These are phyloP conservation scores for Globisporangium cederbergense DNA, from an alignment of 352 stramenopile genomes.

Conservation along the genomic window DNA sequence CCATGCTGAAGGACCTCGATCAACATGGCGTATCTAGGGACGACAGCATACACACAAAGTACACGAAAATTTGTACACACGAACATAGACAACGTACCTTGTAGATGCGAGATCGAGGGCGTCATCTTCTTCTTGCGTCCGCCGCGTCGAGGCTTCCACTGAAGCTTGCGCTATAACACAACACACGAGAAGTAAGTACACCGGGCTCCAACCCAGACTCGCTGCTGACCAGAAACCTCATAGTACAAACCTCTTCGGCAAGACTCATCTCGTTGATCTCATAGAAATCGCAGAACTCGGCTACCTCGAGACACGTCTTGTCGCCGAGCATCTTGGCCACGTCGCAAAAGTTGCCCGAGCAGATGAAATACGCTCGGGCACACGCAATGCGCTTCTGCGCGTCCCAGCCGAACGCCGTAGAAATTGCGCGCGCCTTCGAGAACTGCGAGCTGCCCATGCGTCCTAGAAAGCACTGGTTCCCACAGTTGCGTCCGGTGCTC, in stretches of 20 bases:
- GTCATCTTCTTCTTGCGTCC: constrained; percentile 54
- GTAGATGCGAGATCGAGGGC: constrained; percentile 61
- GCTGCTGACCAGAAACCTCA: neutral
- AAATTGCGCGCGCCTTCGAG: constrained; percentile 50
- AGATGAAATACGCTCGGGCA: constrained; percentile 63
- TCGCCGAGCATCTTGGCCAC: constrained; percentile 63
- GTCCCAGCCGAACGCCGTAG: constrained; percentile 50
- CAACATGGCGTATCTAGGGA: constrained; percentile 58
- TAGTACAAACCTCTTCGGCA: constrained; percentile 34
- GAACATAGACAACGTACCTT: constrained; percentile 43
- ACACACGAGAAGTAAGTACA: neutral
- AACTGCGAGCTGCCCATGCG: constrained; percentile 39
- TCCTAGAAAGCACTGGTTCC: constrained; percentile 71
- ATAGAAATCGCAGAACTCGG: constrained; percentile 66
- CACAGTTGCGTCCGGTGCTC: constrained; percentile 66
- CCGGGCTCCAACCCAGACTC: no score
- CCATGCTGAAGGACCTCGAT: constrained; percentile 26
- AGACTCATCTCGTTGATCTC: constrained; percentile 62
- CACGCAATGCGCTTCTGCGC: constrained; percentile 39
- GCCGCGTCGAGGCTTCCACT: constrained; percentile 24
- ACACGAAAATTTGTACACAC: constrained; percentile 10
- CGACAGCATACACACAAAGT: constrained; percentile 15
- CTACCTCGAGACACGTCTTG: constrained; percentile 71
- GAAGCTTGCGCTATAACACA: constrained; percentile 16
- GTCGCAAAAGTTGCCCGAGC: constrained; percentile 73